A percentile compares a stretch with the other conserved stretches of the same genome.
Conservation (phyloP, 192 early-diverging fungal genomes). For the Allomyces macrogynus region DNA sequence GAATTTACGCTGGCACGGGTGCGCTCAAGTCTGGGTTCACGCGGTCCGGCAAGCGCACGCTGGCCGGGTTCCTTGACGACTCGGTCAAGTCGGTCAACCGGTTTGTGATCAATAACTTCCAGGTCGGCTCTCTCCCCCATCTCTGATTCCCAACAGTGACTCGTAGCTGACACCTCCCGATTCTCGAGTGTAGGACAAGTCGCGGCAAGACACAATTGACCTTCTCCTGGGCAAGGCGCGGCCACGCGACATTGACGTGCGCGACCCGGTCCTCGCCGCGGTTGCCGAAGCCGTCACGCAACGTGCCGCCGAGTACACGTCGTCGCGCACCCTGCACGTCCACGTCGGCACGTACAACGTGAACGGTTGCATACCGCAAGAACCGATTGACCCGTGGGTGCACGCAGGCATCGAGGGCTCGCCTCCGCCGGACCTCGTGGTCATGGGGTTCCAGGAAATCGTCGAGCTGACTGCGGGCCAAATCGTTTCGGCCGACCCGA, state of each 20-base stretch:
- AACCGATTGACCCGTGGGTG: conserved; percentile 46
- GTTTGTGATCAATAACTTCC: conserved; percentile 84
- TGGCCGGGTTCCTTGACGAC: conserved; percentile 68
- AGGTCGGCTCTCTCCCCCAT: neutral
- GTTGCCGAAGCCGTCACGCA: conserved; percentile 12
- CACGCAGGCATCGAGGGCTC: conserved; percentile 18
- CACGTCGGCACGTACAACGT: conserved; percentile 82
- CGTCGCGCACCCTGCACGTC: conserved; percentile 32
- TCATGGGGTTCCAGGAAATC: conserved; percentile 88
- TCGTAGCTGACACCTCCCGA: too few relatives aligned
- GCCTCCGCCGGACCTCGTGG: conserved; percentile 52
- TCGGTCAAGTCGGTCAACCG: conserved; percentile 82
- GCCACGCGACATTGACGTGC: conserved; percentile 7
- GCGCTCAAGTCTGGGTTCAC: conserved; percentile 82
- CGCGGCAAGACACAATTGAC: conserved; percentile 83
- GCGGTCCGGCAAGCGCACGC: conserved; percentile 67
- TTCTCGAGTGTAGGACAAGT: conserved; percentile 47
- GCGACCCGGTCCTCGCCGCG: conserved; percentile 15
- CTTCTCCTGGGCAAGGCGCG: conserved; percentile 42
- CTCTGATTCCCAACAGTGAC: too few relatives aligned
- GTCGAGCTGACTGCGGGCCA: conserved; percentile 66
- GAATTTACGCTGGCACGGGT: conserved; percentile 89
- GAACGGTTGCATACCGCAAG: conserved; percentile 53
- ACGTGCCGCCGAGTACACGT: conserved; percentile 38
- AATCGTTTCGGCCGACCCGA: conserved; percentile 41